Percentiles rank a stretch among this genome's conserved stretches.
These are phyloP conservation scores for Sutorius australiensis DNA, from an alignment of 768 basidiomycete species.

Conservation along the genomic window DNA sequence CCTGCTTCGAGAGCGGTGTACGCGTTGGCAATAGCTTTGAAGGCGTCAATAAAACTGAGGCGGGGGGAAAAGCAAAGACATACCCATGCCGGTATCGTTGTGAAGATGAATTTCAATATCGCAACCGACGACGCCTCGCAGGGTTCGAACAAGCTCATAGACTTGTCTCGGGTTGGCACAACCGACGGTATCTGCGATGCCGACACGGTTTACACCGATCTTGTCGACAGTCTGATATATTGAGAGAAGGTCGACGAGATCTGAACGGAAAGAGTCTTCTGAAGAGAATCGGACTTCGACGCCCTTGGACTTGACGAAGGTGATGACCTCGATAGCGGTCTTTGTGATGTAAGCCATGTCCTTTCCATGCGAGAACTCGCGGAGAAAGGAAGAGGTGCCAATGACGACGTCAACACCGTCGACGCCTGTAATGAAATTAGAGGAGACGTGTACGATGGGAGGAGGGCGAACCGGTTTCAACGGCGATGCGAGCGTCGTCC, in stretches of 20 bases:
- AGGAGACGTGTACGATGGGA: background rate
- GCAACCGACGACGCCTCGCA: constrained; percentile 93
- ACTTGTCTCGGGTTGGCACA: constrained; percentile 99
- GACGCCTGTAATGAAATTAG: constrained; percentile 56
- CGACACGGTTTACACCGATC: constrained; percentile 97
- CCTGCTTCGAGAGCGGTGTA: constrained; percentile 98
- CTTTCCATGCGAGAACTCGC: constrained; percentile 99
- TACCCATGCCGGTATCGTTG: constrained; percentile 97
- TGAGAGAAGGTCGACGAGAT: constrained; percentile 95
- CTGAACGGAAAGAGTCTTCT: constrained; percentile 99
- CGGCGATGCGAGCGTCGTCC: constrained; percentile 98
- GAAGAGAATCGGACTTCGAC: constrained; percentile 99
- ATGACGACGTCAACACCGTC: constrained; percentile 99
- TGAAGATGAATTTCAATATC: constrained; percentile 99
- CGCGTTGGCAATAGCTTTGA: constrained; percentile 93
- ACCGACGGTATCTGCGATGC: constrained; percentile 98
- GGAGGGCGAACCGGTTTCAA: constrained; percentile 80
- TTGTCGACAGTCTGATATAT: constrained; percentile 99
- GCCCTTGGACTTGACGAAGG: constrained; percentile 99
- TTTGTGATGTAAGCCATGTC: constrained; percentile 99
- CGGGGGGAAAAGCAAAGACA: constrained; percentile 13
- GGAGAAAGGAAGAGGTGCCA: constrained; percentile 97
- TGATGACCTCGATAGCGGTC: constrained; percentile 96
- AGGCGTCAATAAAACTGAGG: constrained; percentile 1
- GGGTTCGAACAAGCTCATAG: constrained; percentile 94